phyloP scores from a whole-genome alignment of 305 asterid species.

The Plantago coronopus region DNA sequence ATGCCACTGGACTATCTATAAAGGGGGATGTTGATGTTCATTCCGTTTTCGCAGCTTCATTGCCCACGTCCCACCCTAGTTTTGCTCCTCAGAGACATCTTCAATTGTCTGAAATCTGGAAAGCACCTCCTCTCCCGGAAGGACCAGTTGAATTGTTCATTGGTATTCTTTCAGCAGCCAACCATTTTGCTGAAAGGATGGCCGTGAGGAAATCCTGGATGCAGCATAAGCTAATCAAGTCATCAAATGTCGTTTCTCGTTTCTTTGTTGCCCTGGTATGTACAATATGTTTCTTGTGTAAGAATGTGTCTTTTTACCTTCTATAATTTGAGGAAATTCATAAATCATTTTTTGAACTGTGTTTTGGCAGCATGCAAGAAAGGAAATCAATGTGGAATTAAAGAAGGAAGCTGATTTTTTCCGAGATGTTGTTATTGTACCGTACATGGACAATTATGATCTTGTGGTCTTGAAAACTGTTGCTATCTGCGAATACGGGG shows the following conservation, averaged over 20 bases:
- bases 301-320: no score
- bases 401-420: constrained; percentile 79
- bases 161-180: constrained; percentile 80
- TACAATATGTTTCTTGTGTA: no score
- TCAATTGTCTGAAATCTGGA: constrained; percentile 66
- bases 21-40: constrained; percentile 67
- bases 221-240: constrained; percentile 61
- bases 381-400: constrained; percentile 62
- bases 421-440: constrained; percentile 72
- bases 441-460: constrained; percentile 78
- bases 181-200: constrained; percentile 82
- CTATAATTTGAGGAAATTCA: no score
- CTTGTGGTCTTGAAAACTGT: constrained; percentile 82
- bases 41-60: constrained; percentile 63
- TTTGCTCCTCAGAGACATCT: constrained; percentile 73
- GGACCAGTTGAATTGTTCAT: constrained; percentile 58
- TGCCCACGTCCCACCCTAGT: constrained; percentile 72
- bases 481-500: constrained; percentile 82
- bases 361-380: constrained; percentile 54
- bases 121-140: constrained; percentile 56
- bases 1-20: constrained; percentile 70
- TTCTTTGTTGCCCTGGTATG: constrained; percentile 81
- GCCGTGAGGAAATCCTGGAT: constrained; percentile 81
- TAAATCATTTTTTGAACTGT: constrained; percentile 23
- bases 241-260: constrained; percentile 64